Base-by-base conservation (phyloP, 306 rosid genomes). In the Glycine latifolia region DNA sequence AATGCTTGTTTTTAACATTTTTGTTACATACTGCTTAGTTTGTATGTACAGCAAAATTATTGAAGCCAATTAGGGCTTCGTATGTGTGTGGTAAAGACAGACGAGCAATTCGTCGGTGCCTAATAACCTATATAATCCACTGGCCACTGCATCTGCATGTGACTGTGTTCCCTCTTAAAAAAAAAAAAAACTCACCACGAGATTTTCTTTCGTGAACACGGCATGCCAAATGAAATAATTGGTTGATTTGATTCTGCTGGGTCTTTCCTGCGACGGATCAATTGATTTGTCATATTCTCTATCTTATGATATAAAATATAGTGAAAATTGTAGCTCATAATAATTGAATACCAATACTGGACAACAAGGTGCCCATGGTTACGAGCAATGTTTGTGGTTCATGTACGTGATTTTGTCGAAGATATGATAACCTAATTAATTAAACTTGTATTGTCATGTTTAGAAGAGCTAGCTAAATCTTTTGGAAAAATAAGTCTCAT, bases 31-130 rank as follows among this genome's bases (percentile, higher is more conserved):
- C 12, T 48, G 75, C 44, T 48, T 70, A 4, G 75, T 48, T 70
- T 2, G 44, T 41, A 26, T 14, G 16, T 69, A 69, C 26, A 47
- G 10, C 17, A 17, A 70, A 68, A 48, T 47, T 3, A 48, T 70
- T 11, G 35, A 48, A 48, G 10, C 56, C 16, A 69, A 17, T 20
- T 37, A 47, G 7, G 43, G 75, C 17, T 47, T 48, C 7, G 44
- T 47, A 70, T 16, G 39, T 12, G n/a, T 71, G 55, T 60, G 84
- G 71, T 61, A 7, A 48, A 71, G 74, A 68, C 73, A 44, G 31
- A 41, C 9, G 78, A 17, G 66, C 16, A 71, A 71, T 16, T 71
- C 78, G 73, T 80, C 78, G 83, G 83, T 48, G 67, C 63, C 67
- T 33, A 67, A 69, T 47, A 10, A 20, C 75, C 41, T 47, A 10